phyloP scores from a whole-genome alignment of 331 rosid genomes.

The Saraca asoca region DNA sequence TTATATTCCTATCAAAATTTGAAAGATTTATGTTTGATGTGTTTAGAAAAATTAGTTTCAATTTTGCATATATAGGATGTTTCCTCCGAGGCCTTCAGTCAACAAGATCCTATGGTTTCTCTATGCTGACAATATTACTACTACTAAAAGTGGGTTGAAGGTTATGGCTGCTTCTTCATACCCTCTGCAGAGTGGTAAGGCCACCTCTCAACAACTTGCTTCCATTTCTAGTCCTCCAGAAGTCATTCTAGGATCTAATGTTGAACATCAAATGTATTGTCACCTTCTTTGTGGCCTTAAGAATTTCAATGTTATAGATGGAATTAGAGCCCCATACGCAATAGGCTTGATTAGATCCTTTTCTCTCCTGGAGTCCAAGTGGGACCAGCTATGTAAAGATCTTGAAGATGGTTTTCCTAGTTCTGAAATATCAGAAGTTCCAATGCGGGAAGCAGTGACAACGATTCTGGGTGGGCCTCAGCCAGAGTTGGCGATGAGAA shows the following conservation, averaged over 20 bases:
- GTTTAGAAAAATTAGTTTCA: conserved; percentile 7
- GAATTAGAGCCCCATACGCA: conserved; percentile 55
- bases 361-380: conserved; percentile 49
- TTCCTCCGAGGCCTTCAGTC: conserved; percentile 55
- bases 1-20: conserved; percentile 1
- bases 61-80: conserved; percentile 38
- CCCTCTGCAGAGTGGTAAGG: conserved; percentile 49
- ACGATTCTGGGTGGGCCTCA: conserved; percentile 58
- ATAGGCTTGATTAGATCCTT: conserved; percentile 50
- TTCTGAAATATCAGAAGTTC: conserved; percentile 47
- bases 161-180: conserved; percentile 70
- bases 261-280: conserved; percentile 67
- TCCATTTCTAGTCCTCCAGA: conserved; percentile 53
- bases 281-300: conserved; percentile 68
- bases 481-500: conserved; percentile 46
- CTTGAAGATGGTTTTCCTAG: conserved; percentile 51
- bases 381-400: conserved; percentile 62
- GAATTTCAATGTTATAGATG: conserved; percentile 50
- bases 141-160: conserved; percentile 56
- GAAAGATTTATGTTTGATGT: not conserved
- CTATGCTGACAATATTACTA: conserved; percentile 52
- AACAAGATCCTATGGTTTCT: conserved; percentile 58
- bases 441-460: conserved; percentile 51
- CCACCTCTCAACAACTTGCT: conserved; percentile 39
- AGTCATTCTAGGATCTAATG: conserved; percentile 59